Evolutionary conservation across 2,329 filamentous ascomycete species (phyloP).

Genomic region (Pseudofabraea citricarpa): DNA sequence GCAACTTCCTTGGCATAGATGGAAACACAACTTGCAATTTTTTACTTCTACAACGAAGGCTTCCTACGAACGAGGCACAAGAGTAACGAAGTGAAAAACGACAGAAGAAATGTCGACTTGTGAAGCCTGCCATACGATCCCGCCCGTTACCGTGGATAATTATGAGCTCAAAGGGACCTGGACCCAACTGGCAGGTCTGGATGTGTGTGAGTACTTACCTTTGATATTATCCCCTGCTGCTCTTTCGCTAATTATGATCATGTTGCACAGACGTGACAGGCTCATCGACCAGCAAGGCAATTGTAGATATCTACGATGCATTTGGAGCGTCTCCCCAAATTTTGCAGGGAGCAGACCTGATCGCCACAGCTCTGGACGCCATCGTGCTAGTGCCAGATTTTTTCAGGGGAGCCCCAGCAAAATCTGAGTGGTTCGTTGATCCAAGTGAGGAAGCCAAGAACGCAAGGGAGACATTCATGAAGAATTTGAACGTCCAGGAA

Average conservation of each 20-base stretch:
- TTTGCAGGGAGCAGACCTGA: constrained; percentile 63
- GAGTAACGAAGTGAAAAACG: too few species aligned
- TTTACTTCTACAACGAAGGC: too few species aligned
- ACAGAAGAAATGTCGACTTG: constrained; percentile 13
- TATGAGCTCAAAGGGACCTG: constrained; percentile 23
- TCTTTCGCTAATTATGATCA: too few species aligned
- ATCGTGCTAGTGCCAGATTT: constrained; percentile 87
- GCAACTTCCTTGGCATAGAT: too few species aligned
- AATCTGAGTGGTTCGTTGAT: constrained; percentile 43
- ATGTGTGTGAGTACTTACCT: constrained; percentile 10
- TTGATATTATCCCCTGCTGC: too few species aligned
- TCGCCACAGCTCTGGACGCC: constrained; percentile 43
- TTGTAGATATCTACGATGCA: constrained; percentile 57
- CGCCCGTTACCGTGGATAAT: constrained; percentile 26
- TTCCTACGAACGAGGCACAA: too few species aligned
- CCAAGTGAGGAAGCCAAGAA: constrained; percentile 53
- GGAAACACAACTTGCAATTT: too few species aligned
- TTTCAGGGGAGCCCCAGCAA: constrained; percentile 57
- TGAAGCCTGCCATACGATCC: constrained; percentile 22
- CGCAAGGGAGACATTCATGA: constrained; percentile 12
- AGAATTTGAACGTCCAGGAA: constrained; percentile 5
- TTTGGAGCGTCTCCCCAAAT: constrained; percentile 67
- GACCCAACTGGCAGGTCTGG: constrained; percentile 10
- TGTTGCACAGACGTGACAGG: constrained; percentile 40
- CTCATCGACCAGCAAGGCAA: constrained; percentile 44